These are phyloP conservation scores for Hyphochytrium catenoides DNA, from an alignment of 352 stramenopile species.

Conservation along the genomic window DNA sequence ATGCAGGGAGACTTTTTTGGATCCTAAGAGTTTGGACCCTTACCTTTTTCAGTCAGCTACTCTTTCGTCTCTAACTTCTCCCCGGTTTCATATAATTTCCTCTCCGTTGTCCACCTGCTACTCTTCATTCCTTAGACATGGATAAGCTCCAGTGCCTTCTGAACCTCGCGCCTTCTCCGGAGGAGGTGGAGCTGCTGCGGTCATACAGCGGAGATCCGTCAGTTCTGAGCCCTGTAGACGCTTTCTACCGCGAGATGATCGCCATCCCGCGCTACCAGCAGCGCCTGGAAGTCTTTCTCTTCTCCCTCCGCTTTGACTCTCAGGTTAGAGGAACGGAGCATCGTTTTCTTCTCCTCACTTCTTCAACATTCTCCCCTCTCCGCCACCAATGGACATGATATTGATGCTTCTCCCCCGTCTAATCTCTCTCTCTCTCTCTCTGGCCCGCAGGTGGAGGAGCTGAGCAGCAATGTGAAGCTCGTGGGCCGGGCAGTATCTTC, in stretches of 20 bases:
- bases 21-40: too few relatives aligned
- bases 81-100: too few relatives aligned
- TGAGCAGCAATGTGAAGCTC: constrained; percentile 40
- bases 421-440: constrained; percentile 42
- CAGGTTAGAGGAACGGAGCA: too few relatives aligned
- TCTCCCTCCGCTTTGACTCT: constrained; percentile 57
- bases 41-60: too few relatives aligned
- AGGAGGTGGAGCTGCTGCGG: constrained; percentile 69
- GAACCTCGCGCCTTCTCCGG: constrained; percentile 52
- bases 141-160: constrained; percentile 65
- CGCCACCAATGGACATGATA: constrained; percentile 48
- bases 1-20: too few relatives aligned
- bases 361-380: constrained; percentile 20
- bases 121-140: too few relatives aligned
- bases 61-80: too few relatives aligned
- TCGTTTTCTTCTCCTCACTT: neutral
- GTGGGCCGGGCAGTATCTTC: too few relatives aligned
- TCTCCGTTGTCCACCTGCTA: too few relatives aligned
- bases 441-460: too few relatives aligned
- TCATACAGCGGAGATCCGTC: constrained; percentile 66
- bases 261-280: constrained; percentile 60
- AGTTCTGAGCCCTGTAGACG: constrained; percentile 55
- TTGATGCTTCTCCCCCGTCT: constrained; percentile 46
- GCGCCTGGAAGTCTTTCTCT: constrained; percentile 60
- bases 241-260: constrained; percentile 59